Evolutionary conservation across 73 alveolate genomes (phyloP).

Genomic region (Paramecium primaurelia): DNA sequence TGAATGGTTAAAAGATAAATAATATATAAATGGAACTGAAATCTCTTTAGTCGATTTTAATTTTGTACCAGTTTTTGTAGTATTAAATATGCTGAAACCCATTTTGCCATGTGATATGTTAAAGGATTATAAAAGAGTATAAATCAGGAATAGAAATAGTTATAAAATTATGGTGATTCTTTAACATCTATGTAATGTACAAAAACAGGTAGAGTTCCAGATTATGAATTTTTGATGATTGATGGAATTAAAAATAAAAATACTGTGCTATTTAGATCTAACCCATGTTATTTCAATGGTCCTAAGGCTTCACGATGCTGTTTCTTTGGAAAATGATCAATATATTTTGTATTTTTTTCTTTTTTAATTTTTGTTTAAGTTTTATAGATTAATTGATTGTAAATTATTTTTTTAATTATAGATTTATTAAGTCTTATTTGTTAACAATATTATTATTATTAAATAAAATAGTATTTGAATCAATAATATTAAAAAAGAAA

Average conservation of each 20-base stretch:
- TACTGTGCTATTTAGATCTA: not conserved
- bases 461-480: no score
- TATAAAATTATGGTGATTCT: not conserved
- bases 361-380: not conserved
- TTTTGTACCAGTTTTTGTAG: constrained; percentile 26
- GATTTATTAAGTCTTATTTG: not conserved
- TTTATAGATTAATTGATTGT: not conserved
- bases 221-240: not conserved
- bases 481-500: no score
- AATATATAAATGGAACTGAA: constrained; percentile 6
- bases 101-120: not conserved
- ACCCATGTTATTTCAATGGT: constrained; percentile 4
- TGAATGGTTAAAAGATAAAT: not conserved
- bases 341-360: not conserved
- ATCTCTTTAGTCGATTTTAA: not conserved
- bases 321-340: not conserved
- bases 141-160: not conserved
- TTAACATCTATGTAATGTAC: not conserved
- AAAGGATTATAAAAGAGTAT: not conserved
- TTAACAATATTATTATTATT: not conserved
- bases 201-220: constrained; percentile 7
- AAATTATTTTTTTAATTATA: not conserved
- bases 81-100: not conserved
- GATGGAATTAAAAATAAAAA: constrained; percentile 8
- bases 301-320: not conserved